phyloP scores from a whole-genome alignment of 495 filamentous ascomycete genomes.

The Hyaloscypha finlandica region DNA sequence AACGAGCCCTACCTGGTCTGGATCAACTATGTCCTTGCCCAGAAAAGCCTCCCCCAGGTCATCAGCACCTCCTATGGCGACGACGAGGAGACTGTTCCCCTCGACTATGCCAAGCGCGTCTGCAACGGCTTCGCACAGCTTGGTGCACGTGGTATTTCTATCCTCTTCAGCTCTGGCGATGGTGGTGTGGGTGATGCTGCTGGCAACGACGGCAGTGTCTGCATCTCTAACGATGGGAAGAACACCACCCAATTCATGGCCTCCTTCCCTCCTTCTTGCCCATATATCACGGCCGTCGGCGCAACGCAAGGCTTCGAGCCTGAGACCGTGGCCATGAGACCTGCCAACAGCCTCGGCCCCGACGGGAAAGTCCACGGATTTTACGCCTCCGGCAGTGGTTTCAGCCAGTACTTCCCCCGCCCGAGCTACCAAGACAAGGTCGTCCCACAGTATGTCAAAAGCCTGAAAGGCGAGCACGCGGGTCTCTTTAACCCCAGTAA shows the following conservation, averaged over 20 bases:
- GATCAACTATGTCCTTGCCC: constrained; percentile 66
- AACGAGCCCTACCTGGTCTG: constrained; percentile 83
- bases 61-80: constrained; percentile 80
- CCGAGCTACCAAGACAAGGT: constrained; percentile 64
- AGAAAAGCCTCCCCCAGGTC: constrained; percentile 68
- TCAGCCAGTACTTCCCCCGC: constrained; percentile 66
- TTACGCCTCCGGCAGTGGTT: constrained; percentile 66
- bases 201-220: constrained; percentile 48
- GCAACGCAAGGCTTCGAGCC: constrained; percentile 62
- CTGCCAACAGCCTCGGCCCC: constrained; percentile 44
- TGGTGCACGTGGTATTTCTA: constrained; percentile 68
- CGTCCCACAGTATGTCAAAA: constrained; percentile 56
- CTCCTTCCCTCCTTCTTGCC: constrained; percentile 75
- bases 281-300: constrained; percentile 77
- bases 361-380: constrained; percentile 41
- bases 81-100: constrained; percentile 64
- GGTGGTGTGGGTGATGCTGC: constrained; percentile 54
- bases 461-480: constrained; percentile 25
- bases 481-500: constrained; percentile 28
- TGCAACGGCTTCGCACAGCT: constrained; percentile 74
- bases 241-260: constrained; percentile 63
- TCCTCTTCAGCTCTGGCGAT: constrained; percentile 76
- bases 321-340: constrained; percentile 56
- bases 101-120: constrained; percentile 60
- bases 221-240: constrained; percentile 66